Conservation (phyloP, 2,329 filamentous ascomycete genomes). For the Cordyceps tenuipes region DNA sequence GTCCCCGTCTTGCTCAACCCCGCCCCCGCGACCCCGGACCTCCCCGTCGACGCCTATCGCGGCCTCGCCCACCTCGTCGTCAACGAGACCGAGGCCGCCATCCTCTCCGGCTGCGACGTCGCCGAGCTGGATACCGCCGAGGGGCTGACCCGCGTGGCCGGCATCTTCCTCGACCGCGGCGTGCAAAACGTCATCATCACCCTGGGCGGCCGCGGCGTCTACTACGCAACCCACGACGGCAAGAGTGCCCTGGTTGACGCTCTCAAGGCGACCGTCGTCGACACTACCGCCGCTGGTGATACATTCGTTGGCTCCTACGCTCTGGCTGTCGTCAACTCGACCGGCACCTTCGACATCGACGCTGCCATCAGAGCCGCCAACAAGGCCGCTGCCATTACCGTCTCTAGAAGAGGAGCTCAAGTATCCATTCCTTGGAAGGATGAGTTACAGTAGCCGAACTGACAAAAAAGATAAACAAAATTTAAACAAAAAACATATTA, state of each 20-base stretch:
- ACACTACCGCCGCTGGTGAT: conserved; percentile 90
- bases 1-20: conserved; percentile 74
- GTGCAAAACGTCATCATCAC: conserved; percentile 77
- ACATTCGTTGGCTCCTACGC: conserved; percentile 90
- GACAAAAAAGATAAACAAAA: conserved; percentile 12
- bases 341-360: conserved; percentile 42
- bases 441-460: conserved; percentile 25
- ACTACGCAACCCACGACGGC: conserved; percentile 43
- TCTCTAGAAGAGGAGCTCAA: conserved; percentile 34
- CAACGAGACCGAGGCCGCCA: conserved; percentile 81
- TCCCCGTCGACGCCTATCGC: conserved; percentile 59
- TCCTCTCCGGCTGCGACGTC: conserved; percentile 53
- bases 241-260: conserved; percentile 48
- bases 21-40: conserved; percentile 56
- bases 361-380: conserved; percentile 49
- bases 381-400: conserved; percentile 33
- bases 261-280: conserved; percentile 66
- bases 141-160: conserved; percentile 40
- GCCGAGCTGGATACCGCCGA: conserved; percentile 38
- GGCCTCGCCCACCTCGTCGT: conserved; percentile 72
- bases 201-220: conserved; percentile 72
- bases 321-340: conserved; percentile 54
- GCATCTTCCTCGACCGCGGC: conserved; percentile 57
- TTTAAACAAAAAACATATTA: neutral
- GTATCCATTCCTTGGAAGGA: conserved; percentile 37